phyloP scores from a whole-genome alignment of 2,329 filamentous ascomycete genomes.

The Sporothrix sp. region DNA sequence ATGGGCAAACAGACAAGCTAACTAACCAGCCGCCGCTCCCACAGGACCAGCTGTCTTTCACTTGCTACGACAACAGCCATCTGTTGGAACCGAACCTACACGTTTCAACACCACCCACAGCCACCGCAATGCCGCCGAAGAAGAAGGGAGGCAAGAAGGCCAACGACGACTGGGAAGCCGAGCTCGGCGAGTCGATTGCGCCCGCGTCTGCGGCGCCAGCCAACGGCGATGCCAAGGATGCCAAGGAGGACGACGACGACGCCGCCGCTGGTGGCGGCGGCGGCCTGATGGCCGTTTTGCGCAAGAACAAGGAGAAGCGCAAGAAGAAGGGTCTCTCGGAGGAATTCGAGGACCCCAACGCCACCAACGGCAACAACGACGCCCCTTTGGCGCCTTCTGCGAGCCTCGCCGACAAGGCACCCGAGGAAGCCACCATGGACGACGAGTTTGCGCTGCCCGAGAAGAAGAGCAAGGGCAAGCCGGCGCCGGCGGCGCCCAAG shows the following conservation, averaged over 20 bases:
- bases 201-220: slow-evolving; percentile 45
- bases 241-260: slow-evolving; percentile 41
- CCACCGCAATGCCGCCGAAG: slow-evolving; percentile 66
- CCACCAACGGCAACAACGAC: slow-evolving; percentile 37
- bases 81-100: not conserved
- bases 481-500: slow-evolving; percentile 36
- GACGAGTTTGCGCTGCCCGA: slow-evolving; percentile 78
- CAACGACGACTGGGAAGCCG: slow-evolving; percentile 90
- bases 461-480: slow-evolving; percentile 59
- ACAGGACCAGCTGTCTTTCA: too few relatives aligned
- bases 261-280: slow-evolving; percentile 44
- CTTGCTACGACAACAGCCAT: too few relatives aligned
- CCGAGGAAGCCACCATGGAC: slow-evolving; percentile 70
- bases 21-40: too few relatives aligned
- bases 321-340: slow-evolving; percentile 77
- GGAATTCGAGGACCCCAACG: slow-evolving; percentile 59
- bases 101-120: slow-evolving; percentile 7
- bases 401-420: slow-evolving; percentile 56
- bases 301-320: slow-evolving; percentile 75
- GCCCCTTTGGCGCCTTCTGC: slow-evolving; percentile 28
- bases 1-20: too few relatives aligned
- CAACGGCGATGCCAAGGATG: slow-evolving; percentile 35
- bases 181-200: slow-evolving; percentile 69
- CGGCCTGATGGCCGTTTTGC: slow-evolving; percentile 69
- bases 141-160: slow-evolving; percentile 84